These are phyloP conservation scores for Enteropsectra breve DNA, from an alignment of 371 early-diverging fungal species.

Conservation along the genomic window DNA sequence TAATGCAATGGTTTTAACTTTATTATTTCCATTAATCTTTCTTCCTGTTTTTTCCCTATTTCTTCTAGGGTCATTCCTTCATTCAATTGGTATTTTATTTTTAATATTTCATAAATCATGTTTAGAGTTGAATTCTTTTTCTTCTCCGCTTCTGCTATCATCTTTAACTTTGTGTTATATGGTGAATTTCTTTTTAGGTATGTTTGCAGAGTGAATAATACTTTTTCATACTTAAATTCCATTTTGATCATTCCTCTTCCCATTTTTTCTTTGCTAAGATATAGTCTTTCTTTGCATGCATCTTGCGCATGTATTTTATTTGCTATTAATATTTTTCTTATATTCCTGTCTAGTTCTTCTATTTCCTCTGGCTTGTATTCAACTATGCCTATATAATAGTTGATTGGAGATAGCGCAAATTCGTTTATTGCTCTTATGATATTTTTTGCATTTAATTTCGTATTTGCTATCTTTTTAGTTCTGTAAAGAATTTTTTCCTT, in stretches of 20 bases:
- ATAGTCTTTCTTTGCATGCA: constrained; percentile 9
- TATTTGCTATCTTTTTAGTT: not conserved
- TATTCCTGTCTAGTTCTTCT: not conserved
- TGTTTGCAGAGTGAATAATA: not conserved
- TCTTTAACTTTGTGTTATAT: not conserved
- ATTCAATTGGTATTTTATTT: not conserved
- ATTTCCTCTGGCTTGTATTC: not conserved
- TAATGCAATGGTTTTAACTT: too few species aligned
- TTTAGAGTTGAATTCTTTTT: not conserved
- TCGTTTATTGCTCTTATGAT: not conserved
- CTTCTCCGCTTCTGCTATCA: not conserved
- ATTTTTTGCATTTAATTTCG: not conserved
- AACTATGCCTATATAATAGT: constrained; percentile 3
- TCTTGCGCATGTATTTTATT: not conserved
- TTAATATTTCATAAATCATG: not conserved
- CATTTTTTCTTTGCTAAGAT: not conserved
- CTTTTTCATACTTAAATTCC: constrained; percentile 7
- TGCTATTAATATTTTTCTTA: not conserved
- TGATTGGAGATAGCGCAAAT: not conserved
- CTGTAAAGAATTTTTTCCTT: not conserved
- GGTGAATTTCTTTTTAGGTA: not conserved
- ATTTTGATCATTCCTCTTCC: constrained; percentile 16
- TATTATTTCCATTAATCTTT: too few species aligned
- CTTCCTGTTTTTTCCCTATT: too few species aligned
- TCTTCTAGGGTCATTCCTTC: too few species aligned